Evolutionary conservation across 768 basidiomycete species (phyloP).

Genomic region (Boletellus sp.): DNA sequence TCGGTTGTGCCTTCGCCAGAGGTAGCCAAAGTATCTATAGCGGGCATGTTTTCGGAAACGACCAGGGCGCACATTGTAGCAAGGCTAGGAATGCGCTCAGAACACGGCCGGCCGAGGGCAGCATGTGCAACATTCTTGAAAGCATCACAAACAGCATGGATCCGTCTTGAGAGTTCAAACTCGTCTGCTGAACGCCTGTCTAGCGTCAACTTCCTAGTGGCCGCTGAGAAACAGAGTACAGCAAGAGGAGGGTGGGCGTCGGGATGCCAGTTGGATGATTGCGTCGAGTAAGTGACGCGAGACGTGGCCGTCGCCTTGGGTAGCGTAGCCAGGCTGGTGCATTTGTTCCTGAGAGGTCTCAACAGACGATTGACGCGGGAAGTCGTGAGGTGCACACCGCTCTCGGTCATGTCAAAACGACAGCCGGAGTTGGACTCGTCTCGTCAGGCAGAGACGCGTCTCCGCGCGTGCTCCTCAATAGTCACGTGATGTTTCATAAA

Average conservation of each 20-base stretch:
- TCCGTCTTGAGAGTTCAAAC: conserved; percentile 43
- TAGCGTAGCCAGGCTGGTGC: conserved; percentile 34
- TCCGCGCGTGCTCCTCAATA: conserved; percentile 13
- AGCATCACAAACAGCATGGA: conserved; percentile 53
- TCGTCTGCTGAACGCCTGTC: conserved; percentile 33
- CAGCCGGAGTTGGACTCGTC: background rate
- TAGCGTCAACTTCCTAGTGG: conserved; percentile 32
- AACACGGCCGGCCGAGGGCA: conserved; percentile 21
- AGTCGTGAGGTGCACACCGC: conserved; percentile 33
- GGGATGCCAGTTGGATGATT: conserved; percentile 16
- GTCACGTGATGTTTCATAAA: background rate
- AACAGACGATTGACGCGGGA: conserved; percentile 44
- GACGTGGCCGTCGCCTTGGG: conserved; percentile 16
- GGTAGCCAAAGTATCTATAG: conserved; percentile 2
- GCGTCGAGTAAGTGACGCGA: conserved; percentile 15
- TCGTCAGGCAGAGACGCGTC: background rate
- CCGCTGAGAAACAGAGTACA: conserved; percentile 38
- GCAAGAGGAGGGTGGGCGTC: conserved; percentile 32
- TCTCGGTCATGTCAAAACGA: conserved; percentile 17
- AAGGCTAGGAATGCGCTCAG: conserved; percentile 34
- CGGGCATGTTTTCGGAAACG: conserved; percentile 45
- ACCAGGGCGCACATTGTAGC: conserved; percentile 45
- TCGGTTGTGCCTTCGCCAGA: conserved; percentile 24
- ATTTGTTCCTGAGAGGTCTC: conserved; percentile 47
- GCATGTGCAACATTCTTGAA: conserved; percentile 50